Conservation (phyloP, 192 early-diverging fungal genomes). For the Oehlia diaphana region DNA sequence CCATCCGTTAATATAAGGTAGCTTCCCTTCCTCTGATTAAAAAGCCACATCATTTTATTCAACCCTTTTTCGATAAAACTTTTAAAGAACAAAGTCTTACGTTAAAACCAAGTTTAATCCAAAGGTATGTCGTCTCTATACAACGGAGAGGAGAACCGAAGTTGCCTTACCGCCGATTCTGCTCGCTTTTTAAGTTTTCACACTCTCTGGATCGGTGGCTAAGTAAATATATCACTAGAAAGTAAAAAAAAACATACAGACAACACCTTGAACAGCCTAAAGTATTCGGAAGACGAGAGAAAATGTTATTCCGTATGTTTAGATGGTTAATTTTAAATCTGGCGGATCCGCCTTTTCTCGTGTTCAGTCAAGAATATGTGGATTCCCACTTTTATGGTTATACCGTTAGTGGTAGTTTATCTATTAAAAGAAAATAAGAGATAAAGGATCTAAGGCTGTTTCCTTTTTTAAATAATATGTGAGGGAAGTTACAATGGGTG, state of each 20-base stretch:
- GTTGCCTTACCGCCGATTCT: slow-evolving; percentile 21
- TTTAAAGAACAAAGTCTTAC: background rate
- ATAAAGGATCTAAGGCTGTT: background rate
- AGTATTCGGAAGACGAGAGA: background rate
- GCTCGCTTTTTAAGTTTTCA: background rate
- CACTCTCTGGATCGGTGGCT: slow-evolving; percentile 8
- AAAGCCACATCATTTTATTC: background rate
- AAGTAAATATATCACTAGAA: background rate
- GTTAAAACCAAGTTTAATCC: background rate
- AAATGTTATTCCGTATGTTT: background rate
- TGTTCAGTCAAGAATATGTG: background rate
- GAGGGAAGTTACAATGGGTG: background rate
- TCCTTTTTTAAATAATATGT: background rate
- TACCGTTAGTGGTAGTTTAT: background rate
- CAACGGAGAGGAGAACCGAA: slow-evolving; percentile 16
- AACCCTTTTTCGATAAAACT: background rate
- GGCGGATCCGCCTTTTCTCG: background rate
- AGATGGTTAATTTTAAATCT: background rate
- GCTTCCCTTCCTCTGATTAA: background rate
- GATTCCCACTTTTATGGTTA: background rate
- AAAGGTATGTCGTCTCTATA: slow-evolving; percentile 22
- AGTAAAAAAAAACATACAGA: background rate
- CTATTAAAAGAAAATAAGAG: background rate
- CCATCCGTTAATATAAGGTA: background rate
- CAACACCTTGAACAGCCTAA: background rate